Conservation (phyloP, 2,329 filamentous ascomycete genomes). For the Geosmithia putterillii region DNA sequence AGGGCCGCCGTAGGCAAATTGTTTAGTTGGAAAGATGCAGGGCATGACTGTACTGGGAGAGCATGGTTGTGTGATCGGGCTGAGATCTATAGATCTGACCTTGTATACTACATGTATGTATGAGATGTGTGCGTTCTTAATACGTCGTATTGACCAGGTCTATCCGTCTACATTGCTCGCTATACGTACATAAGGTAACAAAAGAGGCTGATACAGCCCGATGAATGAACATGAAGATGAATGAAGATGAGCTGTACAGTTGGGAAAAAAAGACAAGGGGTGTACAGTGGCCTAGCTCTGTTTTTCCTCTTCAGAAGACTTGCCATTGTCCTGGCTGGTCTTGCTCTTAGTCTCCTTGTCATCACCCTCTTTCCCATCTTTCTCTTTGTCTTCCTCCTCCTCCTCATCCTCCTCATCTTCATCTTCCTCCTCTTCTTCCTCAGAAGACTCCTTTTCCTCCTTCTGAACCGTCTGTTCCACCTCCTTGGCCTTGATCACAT, state of each 20-base stretch:
- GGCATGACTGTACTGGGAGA: too few relatives aligned
- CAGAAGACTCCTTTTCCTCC: too few relatives aligned
- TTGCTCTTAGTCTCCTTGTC: not conserved
- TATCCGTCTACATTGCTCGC: not conserved
- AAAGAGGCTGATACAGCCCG: not conserved
- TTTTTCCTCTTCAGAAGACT: not conserved
- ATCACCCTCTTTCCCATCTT: not conserved
- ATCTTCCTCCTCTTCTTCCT: constrained; percentile 7
- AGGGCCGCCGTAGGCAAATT: too few relatives aligned
- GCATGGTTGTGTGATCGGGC: too few relatives aligned
- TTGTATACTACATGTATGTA: too few relatives aligned
- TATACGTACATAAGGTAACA: not conserved
- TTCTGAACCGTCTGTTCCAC: constrained; percentile 12
- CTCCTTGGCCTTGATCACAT: constrained; percentile 50
- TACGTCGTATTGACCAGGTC: too few relatives aligned
- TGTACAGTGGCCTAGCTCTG: not conserved
- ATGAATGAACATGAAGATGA: not conserved
- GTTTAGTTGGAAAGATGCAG: too few relatives aligned
- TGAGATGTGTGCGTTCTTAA: too few relatives aligned
- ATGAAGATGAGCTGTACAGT: too few relatives aligned
- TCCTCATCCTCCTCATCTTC: constrained; percentile 3
- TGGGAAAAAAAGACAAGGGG: too few relatives aligned
- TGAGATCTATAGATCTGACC: too few relatives aligned
- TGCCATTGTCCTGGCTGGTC: not conserved
- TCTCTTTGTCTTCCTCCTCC: not conserved